Base-by-base conservation (phyloP, 345 rosid species). In the Syzygium oleosum region DNA sequence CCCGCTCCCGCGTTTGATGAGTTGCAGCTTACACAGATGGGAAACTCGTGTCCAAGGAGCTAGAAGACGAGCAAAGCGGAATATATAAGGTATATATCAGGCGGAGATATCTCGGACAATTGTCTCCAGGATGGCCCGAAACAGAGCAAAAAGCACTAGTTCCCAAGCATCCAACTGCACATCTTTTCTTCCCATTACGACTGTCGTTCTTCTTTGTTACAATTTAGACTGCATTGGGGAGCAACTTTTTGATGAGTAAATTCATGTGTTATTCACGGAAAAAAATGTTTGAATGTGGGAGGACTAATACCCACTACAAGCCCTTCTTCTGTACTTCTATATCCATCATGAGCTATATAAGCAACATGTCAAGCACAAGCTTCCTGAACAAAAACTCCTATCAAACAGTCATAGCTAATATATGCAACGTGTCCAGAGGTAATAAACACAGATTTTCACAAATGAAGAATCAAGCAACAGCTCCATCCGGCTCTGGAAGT, bases 21-120 rank as follows among this genome's bases (percentile, higher is more conserved):
- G 41, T 84, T 14, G 4, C 88, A 92, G 92, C 73, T 84, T 12
- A 3, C 88, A 91, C 91, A 83, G 95, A 92, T 3, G 86, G 90
- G 85, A 92, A 91, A 85, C 88, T 61, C 27, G 89, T 5, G 87
- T 43, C 59, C 88, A 88, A 87, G 88, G 86, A 89, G 91, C 73
- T n/a, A 5, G 0, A 27, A n/a, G 68, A 61, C 68, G 13, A n/a
- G 68, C 34, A 12, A 61, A 61, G 6, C 4, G 68, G n/a, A 43
- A 43, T 43, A 61, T 61, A 6, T 7, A 31, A 13, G 68, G 34
- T 13, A 14, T 14, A 52, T 52, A 15, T 52, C 54, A 5, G 54
- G 54, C 19, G 17, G 54, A 52, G 16, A 23, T 10, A 34, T 19
- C 25, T 68, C 25, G 80, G 46, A 34, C 80, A 19, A 9, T 34